Evolutionary conservation across 148 eudicot genomes (phyloP).

Genomic region (Chenopodium suecicum): DNA sequence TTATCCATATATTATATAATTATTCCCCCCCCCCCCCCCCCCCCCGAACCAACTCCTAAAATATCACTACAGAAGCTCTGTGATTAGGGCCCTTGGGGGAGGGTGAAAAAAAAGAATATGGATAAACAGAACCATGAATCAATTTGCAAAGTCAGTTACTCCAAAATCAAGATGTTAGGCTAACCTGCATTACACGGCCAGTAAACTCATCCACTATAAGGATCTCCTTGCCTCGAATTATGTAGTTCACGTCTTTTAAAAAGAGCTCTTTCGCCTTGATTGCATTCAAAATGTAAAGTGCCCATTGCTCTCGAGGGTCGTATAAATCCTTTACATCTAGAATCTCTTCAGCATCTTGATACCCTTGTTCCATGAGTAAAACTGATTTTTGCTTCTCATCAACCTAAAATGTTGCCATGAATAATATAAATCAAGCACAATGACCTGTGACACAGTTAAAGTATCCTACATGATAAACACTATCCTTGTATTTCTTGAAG

Average conservation of each 20-base stretch:
- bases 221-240: constrained; percentile 89
- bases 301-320: constrained; percentile 99
- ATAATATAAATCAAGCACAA: constrained; percentile 3
- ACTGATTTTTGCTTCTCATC: constrained; percentile 96
- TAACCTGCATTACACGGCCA: constrained; percentile 99
- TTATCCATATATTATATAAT: too few species aligned
- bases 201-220: constrained; percentile 99
- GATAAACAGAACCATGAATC: constrained; percentile 5
- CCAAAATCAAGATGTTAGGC: not conserved
- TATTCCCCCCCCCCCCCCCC: too few species aligned
- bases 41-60: not conserved
- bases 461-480: not conserved
- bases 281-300: constrained; percentile 86
- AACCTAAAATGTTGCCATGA: constrained; percentile 53
- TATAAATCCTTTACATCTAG: constrained; percentile 89
- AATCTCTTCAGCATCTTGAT: constrained; percentile 98
- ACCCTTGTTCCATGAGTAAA: constrained; percentile 95
- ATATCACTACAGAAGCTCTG: not conserved
- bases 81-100: not conserved
- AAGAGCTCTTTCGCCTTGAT: constrained; percentile 95
- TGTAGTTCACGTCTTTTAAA: constrained; percentile 90
- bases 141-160: not conserved
- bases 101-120: constrained; percentile 1
- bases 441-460: not conserved
- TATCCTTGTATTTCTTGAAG: not conserved